Evolutionary conservation across 495 filamentous ascomycete genomes (phyloP).

Genomic region (Neurospora tetrasperma): DNA sequence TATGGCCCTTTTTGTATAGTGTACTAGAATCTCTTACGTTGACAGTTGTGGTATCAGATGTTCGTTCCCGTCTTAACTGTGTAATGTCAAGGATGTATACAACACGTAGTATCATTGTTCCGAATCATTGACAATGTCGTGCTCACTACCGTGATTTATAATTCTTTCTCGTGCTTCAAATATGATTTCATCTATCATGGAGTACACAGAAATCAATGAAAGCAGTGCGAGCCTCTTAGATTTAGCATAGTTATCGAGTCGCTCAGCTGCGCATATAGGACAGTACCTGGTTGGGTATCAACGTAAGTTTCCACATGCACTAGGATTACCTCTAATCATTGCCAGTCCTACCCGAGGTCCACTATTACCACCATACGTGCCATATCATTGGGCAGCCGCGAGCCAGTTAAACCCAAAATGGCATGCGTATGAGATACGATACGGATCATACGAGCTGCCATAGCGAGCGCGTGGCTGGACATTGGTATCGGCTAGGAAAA

Average conservation of each 20-base stretch:
- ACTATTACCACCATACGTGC: not conserved
- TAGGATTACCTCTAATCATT: not conserved
- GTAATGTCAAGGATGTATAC: not conserved
- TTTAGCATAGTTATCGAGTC: not conserved
- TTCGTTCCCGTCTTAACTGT: not conserved
- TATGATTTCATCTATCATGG: not conserved
- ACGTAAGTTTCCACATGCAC: not conserved
- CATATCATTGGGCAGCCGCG: not conserved
- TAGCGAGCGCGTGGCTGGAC: not conserved
- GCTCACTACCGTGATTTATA: not conserved
- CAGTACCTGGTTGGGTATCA: not conserved
- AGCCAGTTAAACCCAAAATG: not conserved
- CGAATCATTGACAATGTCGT: not conserved
- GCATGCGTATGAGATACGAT: not conserved
- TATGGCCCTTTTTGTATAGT: not conserved
- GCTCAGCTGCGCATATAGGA: not conserved
- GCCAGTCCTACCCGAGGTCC: not conserved
- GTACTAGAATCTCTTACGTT: not conserved
- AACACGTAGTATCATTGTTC: not conserved
- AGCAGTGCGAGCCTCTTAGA: not conserved
- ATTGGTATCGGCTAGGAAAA: not conserved
- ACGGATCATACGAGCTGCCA: not conserved
- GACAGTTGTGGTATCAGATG: not conserved
- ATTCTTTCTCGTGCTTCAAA: not conserved
- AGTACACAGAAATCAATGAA: not conserved